Conservation (phyloP, 768 basidiomycete genomes). For the Boletus sp. region DNA sequence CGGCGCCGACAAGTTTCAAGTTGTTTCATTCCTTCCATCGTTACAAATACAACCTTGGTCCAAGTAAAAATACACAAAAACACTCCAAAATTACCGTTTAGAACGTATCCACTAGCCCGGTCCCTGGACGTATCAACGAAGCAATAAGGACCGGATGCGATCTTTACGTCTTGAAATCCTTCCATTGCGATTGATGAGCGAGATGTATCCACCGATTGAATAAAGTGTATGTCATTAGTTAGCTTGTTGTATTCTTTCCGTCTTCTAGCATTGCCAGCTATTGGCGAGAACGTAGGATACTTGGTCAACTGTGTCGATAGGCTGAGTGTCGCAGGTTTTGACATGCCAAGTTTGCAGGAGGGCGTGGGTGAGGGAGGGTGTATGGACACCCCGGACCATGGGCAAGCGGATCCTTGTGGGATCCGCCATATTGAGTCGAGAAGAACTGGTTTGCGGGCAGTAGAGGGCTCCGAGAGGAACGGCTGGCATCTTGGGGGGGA, state of each 20-base stretch:
- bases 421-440: slow-evolving; percentile 1
- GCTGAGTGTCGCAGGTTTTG: slow-evolving; percentile 10
- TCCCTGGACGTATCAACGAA: slow-evolving; percentile 3
- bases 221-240: slow-evolving; percentile 17
- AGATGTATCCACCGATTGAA: slow-evolving; percentile 13
- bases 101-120: slow-evolving; percentile 2
- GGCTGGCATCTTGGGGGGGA: slow-evolving; percentile 39
- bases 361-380: background rate
- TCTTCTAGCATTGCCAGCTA: background rate
- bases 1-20: background rate
- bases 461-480: slow-evolving; percentile 27
- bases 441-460: slow-evolving; percentile 27
- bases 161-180: slow-evolving; percentile 12
- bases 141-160: slow-evolving; percentile 7
- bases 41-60: slow-evolving; percentile 22
- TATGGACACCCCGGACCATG: slow-evolving; percentile 6
- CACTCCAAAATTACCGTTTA: slow-evolving; percentile 1
- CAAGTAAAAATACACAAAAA: slow-evolving; percentile 23
- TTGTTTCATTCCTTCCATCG: background rate
- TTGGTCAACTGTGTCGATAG: slow-evolving; percentile 9
- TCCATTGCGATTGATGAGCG: slow-evolving; percentile 12
- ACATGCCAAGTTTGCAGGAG: slow-evolving; percentile 12
- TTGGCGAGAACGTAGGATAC: background rate
- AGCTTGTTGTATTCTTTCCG: slow-evolving; percentile 4
- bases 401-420: slow-evolving; percentile 10